These are phyloP conservation scores for Xylariales sp. DNA, from an alignment of 2,329 filamentous ascomycete genomes.

Conservation along the genomic window DNA sequence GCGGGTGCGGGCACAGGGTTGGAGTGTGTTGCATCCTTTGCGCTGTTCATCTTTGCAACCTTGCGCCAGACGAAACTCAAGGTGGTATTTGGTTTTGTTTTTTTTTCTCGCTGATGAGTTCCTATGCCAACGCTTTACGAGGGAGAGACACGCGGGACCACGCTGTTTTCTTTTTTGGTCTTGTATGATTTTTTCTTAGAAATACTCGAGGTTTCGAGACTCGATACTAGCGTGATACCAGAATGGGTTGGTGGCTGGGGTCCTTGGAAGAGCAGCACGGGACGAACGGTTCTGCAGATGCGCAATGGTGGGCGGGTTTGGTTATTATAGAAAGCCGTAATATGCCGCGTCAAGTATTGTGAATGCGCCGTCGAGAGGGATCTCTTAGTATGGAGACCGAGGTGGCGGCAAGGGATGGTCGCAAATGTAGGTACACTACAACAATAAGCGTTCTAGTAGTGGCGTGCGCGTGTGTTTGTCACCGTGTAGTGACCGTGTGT, in stretches of 20 bases:
- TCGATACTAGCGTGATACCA: slow-evolving; percentile 13
- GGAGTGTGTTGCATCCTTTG: slow-evolving; percentile 41
- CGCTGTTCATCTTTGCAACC: slow-evolving; percentile 44
- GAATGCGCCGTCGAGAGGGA: slow-evolving; percentile 28
- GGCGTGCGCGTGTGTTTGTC: background rate
- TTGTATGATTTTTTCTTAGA: background rate
- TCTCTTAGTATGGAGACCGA: slow-evolving; percentile 23
- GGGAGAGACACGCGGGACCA: background rate
- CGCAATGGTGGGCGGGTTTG: slow-evolving; percentile 7
- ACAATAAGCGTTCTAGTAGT: background rate
- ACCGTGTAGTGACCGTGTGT: background rate
- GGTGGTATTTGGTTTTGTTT: too few species aligned
- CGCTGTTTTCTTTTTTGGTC: background rate
- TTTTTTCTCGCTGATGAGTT: background rate
- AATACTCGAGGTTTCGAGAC: background rate
- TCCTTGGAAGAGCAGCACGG: background rate
- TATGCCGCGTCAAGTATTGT: slow-evolving; percentile 6
- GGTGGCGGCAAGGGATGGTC: slow-evolving; percentile 22
- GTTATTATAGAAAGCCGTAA: background rate
- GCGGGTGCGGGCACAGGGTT: slow-evolving; percentile 19
- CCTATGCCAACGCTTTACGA: slow-evolving; percentile 13
- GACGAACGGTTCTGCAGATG: slow-evolving; percentile 5
- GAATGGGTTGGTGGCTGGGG: slow-evolving; percentile 2
- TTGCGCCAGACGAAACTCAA: slow-evolving; percentile 15
- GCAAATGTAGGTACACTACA: slow-evolving; percentile 10